These are phyloP conservation scores for Chrysopogon serrulatus DNA, from an alignment of 176 grass and related monocot genomes.

Conservation along the genomic window DNA sequence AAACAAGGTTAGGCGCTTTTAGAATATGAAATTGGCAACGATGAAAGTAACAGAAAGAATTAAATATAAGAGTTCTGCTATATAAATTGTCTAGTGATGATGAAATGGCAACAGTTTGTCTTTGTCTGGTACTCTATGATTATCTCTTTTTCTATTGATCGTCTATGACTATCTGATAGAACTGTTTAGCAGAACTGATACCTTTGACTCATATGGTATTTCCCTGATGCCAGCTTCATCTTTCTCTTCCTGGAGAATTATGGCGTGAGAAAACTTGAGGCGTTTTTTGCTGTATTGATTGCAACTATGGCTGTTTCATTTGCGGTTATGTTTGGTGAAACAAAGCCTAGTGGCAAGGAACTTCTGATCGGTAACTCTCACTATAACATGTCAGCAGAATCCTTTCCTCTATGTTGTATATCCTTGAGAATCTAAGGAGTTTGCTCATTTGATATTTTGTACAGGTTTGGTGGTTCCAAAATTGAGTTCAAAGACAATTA, in stretches of 20 bases:
- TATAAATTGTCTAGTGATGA: background rate
- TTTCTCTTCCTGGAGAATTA: constrained; percentile 98
- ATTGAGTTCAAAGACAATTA: constrained; percentile 70
- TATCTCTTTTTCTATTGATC: background rate
- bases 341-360: constrained; percentile 78
- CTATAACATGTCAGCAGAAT: background rate
- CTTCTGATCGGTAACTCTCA: constrained; percentile 73
- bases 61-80: constrained; percentile 15
- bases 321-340: constrained; percentile 93
- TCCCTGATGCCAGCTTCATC: constrained; percentile 71
- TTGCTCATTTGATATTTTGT: constrained; percentile 25
- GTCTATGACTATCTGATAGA: background rate
- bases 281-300: constrained; percentile 87
- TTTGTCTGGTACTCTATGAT: background rate
- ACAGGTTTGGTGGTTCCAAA: constrained; percentile 82
- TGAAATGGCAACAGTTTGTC: background rate
- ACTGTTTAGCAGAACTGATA: background rate
- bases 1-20: background rate
- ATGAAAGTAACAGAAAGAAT: constrained; percentile 14
- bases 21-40: background rate
- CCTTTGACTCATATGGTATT: constrained; percentile 29
- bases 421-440: background rate
- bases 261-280: constrained; percentile 94
- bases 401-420: constrained; percentile 6
- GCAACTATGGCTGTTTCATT: constrained; percentile 82